A percentile compares a stretch with the other conserved stretches of the same genome.
phyloP scores from a whole-genome alignment of 2,329 filamentous ascomycete genomes.

The Apiospora rasikravindrae region DNA sequence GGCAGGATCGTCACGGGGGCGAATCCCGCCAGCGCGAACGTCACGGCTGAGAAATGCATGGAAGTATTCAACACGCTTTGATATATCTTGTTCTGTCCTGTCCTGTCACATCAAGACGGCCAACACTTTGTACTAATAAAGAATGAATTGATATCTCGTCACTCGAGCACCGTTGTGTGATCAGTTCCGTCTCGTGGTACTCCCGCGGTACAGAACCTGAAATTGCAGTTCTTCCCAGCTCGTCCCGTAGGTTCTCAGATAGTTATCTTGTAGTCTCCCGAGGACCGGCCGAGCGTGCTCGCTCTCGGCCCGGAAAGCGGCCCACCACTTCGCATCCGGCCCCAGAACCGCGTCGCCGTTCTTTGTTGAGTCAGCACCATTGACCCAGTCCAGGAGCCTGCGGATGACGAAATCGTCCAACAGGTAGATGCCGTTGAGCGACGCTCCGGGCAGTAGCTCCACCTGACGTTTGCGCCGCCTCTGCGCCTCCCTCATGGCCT shows the following conservation, averaged over 20 bases:
- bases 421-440: constrained; percentile 42
- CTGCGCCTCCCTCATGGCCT: constrained; percentile 45
- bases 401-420: constrained; percentile 40
- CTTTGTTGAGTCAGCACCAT: constrained; percentile 28
- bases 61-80: background rate
- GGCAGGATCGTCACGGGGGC: constrained; percentile 47
- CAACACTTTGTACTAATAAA: too few relatives aligned
- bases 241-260: constrained; percentile 37
- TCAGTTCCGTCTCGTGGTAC: background rate
- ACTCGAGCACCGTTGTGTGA: too few relatives aligned
- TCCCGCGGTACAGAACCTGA: constrained; percentile 39
- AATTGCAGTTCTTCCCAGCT: constrained; percentile 50
- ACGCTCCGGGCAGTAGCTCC: constrained; percentile 32
- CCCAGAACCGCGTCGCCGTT: constrained; percentile 34
- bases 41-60: constrained; percentile 39
- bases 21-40: constrained; percentile 47
- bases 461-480: constrained; percentile 33
- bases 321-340: constrained; percentile 39
- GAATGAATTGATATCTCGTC: too few relatives aligned
- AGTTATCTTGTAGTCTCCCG: constrained; percentile 30
- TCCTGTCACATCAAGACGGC: background rate
- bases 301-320: constrained; percentile 1
- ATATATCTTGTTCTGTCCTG: background rate
- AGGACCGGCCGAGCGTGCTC: constrained; percentile 43
- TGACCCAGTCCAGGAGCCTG: constrained; percentile 36